A percentile compares a stretch with the other conserved stretches of the same genome.
Evolutionary conservation across 768 basidiomycete genomes (phyloP).

Genomic region (Lepiota subincarnata): DNA sequence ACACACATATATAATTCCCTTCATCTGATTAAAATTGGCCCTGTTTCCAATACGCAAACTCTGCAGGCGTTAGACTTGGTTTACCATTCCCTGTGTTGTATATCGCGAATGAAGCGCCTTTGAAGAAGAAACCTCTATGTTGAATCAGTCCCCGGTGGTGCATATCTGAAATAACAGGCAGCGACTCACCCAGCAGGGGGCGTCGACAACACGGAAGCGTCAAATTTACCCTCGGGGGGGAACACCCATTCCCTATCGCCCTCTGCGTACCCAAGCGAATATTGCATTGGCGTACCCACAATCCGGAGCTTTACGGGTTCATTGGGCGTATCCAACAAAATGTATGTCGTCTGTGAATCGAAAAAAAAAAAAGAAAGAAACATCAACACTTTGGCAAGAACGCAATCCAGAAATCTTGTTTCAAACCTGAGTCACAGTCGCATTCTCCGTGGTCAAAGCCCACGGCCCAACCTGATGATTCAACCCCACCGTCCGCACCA

Average conservation of each 20-base stretch:
- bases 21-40: neutral
- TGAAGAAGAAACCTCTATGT: slow-evolving; percentile 33
- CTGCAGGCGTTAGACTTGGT: slow-evolving; percentile 30
- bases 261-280: slow-evolving; percentile 31
- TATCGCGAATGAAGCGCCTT: slow-evolving; percentile 31
- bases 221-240: slow-evolving; percentile 18
- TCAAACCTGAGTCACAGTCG: slow-evolving; percentile 24
- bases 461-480: slow-evolving; percentile 32
- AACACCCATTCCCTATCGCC: slow-evolving; percentile 21
- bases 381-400: neutral
- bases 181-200: slow-evolving; percentile 29
- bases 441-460: slow-evolving; percentile 27
- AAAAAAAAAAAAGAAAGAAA: neutral
- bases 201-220: slow-evolving; percentile 28
- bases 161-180: neutral
- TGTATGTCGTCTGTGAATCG: slow-evolving; percentile 14
- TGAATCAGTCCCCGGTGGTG: neutral
- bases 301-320: slow-evolving; percentile 28
- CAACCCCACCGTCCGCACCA: slow-evolving; percentile 26
- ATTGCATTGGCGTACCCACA: slow-evolving; percentile 25
- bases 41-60: slow-evolving; percentile 36
- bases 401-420: neutral
- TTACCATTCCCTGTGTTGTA: slow-evolving; percentile 37
- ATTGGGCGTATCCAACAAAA: slow-evolving; percentile 19
- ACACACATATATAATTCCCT: too few species aligned